Evolutionary conservation across 345 rosid species (phyloP), one percentile per base, ranked within the genome.

Genomic region (Salix purpurea): DNA sequence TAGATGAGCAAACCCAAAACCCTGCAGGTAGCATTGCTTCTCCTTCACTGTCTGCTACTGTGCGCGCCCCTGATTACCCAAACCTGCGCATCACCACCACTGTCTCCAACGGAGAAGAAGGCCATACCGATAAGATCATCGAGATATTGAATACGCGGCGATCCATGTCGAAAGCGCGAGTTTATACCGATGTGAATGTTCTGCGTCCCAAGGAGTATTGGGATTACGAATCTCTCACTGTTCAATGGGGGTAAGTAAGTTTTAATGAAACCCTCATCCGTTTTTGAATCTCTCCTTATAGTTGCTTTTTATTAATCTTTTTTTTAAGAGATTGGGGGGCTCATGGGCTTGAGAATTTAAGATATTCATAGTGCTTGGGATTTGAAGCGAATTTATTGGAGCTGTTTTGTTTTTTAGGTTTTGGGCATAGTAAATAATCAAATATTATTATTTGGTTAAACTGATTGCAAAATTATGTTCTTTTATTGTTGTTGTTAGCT

Each of bases 141-240:
- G 77, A 84, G 90, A 85, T 87, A 89, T 80, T 85, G 56, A 69
- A 52, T 26, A 83, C 74, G 7, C n/a, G 37, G 71, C 65, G 79
- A 70, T 78, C 74, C 85, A 93, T 96, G 98, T 96, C 97, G 74
- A 96, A 96, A 80, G 86, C 99, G 36, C 88, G 93, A 36, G 97
- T 93, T 62, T 96, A 93, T 83, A 26, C 97, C 13, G 97, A 96
- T 46, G 86, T 96, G 24, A 96, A 96, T 83, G 95, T 92, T 72
- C 50, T 91, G 37, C 91, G 97, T 18, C 92, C 98, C 39, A 93
- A 93, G 86, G 99, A 87, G 69, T 87, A 85, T 23, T 87, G 90
- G 90, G 88, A 87, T 78, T 87, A 87, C 83, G 90, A 87, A 84
- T 71, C 88, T 30, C 84, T 87, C 72, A 61, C 83, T 62, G 88